Percentiles rank a stretch among this genome's conserved stretches.
Evolutionary conservation across 192 early-diverging fungal genomes (phyloP).

Genomic region (Coemansia sp.): DNA sequence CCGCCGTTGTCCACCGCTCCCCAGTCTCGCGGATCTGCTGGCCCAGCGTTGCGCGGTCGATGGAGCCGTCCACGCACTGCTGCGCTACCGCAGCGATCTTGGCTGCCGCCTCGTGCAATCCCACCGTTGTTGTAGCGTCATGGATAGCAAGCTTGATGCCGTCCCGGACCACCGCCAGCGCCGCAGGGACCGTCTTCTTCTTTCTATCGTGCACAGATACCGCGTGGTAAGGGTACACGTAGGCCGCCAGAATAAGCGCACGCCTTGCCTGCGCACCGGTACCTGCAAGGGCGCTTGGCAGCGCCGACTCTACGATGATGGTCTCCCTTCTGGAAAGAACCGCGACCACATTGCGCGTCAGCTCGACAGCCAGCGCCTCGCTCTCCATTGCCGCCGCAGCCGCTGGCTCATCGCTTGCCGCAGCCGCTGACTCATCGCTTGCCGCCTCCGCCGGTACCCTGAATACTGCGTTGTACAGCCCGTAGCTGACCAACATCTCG

Average conservation of each 20-base stretch:
- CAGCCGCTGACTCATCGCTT: neutral
- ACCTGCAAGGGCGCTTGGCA: neutral
- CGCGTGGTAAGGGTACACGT: constrained; percentile 59
- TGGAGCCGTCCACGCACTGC: neutral
- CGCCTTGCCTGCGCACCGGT: constrained; percentile 22
- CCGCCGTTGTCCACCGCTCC: constrained; percentile 57
- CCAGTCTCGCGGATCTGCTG: constrained; percentile 65
- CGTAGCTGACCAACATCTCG: constrained; percentile 49
- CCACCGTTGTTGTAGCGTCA: constrained; percentile 30
- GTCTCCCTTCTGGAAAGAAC: constrained; percentile 9
- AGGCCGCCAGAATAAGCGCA: constrained; percentile 60
- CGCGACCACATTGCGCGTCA: constrained; percentile 18
- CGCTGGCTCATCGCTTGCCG: neutral
- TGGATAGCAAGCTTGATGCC: constrained; percentile 61
- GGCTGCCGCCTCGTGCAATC: constrained; percentile 27
- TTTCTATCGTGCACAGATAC: constrained; percentile 50
- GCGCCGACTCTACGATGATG: neutral
- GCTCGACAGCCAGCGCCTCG: constrained; percentile 1
- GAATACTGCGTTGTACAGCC: constrained; percentile 48
- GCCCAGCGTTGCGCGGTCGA: constrained; percentile 54
- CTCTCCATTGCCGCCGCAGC: neutral
- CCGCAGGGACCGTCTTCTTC: constrained; percentile 52
- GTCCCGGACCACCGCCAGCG: constrained; percentile 61
- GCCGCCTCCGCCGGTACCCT: constrained; percentile 21
- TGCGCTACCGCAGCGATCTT: constrained; percentile 7